phyloP scores from a whole-genome alignment of 164 flowering plant genomes.

The Protea cynaroides region DNA sequence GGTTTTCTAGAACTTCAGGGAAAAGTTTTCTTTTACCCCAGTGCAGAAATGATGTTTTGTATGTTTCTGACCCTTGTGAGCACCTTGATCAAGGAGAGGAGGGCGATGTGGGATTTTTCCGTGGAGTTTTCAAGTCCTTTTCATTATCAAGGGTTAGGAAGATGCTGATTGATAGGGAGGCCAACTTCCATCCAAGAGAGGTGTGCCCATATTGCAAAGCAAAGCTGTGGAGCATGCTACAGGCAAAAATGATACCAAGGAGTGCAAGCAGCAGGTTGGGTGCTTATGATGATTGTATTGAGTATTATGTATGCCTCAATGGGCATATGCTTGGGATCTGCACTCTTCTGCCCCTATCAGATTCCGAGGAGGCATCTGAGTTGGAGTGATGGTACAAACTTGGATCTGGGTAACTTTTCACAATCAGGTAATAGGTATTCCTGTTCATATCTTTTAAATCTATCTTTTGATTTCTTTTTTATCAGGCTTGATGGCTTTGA shows the following conservation, averaged over 20 bases:
- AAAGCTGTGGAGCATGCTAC: constrained; percentile 89
- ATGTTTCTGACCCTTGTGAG: constrained; percentile 98
- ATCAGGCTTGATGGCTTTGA: background rate
- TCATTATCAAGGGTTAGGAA: constrained; percentile 62
- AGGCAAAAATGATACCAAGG: constrained; percentile 85
- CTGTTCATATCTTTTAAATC: no score
- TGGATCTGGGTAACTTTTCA: background rate
- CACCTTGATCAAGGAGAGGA: constrained; percentile 96
- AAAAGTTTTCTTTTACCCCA: constrained; percentile 89
- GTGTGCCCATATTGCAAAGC: constrained; percentile 98
- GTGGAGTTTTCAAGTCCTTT: constrained; percentile 92
- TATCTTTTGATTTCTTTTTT: background rate
- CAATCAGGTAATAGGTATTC: background rate
- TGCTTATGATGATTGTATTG: constrained; percentile 84
- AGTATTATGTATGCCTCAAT: constrained; percentile 75
- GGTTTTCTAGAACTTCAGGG: constrained; percentile 96
- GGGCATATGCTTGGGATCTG: constrained; percentile 75
- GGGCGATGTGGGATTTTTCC: constrained; percentile 88
- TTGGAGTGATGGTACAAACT: constrained; percentile 22
- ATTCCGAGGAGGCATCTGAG: constrained; percentile 64
- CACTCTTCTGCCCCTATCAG: constrained; percentile 68
- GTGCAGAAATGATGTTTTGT: constrained; percentile 80
- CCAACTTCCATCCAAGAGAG: constrained; percentile 70
- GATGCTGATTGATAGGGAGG: constrained; percentile 55
- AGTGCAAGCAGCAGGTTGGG: constrained; percentile 85